A percentile compares a stretch with the other conserved stretches of the same genome.
These are phyloP conservation scores for Zymoseptoria brevis DNA, from an alignment of 2,329 filamentous ascomycete species.

Conservation along the genomic window DNA sequence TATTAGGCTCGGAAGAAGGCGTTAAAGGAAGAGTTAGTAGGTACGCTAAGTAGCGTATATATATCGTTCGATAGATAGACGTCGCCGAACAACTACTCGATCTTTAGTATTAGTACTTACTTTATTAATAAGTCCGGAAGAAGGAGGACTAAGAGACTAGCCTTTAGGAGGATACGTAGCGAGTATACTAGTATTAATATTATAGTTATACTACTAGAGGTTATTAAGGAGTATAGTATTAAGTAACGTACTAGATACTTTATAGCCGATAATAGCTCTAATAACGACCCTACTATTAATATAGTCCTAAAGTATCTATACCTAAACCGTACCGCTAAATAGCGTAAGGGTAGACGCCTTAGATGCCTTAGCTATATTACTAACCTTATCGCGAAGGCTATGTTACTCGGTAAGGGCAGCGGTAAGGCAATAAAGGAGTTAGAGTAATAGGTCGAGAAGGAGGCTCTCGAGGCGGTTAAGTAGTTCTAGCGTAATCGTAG, in stretches of 20 bases:
- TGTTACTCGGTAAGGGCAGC: conserved; percentile 2
- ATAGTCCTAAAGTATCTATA: conserved; percentile 2
- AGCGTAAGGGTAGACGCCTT: neutral
- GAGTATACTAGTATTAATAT: conserved; percentile 1
- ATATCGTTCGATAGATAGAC: conserved; percentile 3
- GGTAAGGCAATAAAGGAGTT: neutral
- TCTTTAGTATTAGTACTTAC: conserved; percentile 1
- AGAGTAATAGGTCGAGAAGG: neutral
- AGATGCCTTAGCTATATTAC: conserved; percentile 3
- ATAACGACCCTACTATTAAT: conserved; percentile 1
- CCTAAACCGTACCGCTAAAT: neutral
- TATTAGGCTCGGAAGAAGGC: conserved; percentile 1
- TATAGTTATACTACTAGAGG: neutral
- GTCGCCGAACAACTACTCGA: conserved; percentile 1
- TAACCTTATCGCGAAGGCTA: conserved; percentile 2
- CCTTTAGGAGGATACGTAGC: conserved; percentile 1
- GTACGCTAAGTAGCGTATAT: conserved; percentile 1
- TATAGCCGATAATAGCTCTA: conserved; percentile 2
- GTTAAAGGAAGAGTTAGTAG: neutral
- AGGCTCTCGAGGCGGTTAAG: conserved; percentile 1
- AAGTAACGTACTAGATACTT: neutral
- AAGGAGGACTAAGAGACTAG: neutral
- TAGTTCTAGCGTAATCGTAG: conserved; percentile 2
- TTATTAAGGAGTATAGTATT: conserved; percentile 2
- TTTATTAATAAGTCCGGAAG: neutral